Conservation (phyloP, 2,329 filamentous ascomycete genomes). For the Fusarium humuli region DNA sequence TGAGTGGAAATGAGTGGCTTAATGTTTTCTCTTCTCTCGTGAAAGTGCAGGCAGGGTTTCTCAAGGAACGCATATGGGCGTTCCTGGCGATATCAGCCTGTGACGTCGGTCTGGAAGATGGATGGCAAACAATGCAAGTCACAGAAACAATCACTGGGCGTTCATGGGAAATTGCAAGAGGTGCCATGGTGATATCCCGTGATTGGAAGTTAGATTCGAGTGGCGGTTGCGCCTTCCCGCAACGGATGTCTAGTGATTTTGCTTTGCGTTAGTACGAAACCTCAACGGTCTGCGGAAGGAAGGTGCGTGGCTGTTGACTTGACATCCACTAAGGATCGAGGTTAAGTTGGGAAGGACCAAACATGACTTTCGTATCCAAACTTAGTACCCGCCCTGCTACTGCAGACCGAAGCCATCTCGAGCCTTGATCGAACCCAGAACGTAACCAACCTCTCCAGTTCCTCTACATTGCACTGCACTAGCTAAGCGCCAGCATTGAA, state of each 20-base stretch:
- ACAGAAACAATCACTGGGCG: conserved; percentile 24
- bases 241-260: conserved; percentile 8
- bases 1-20: conserved; percentile 13
- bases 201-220: conserved; percentile 24
- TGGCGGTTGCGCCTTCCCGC: conserved; percentile 21
- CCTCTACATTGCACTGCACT: not conserved
- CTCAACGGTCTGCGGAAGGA: conserved; percentile 7
- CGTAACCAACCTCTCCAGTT: not conserved
- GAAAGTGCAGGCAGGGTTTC: conserved; percentile 9
- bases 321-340: not conserved
- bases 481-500: not conserved
- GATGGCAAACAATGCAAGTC: conserved; percentile 24
- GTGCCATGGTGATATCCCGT: conserved; percentile 12
- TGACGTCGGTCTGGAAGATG: conserved; percentile 12
- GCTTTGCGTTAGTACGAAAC: conserved; percentile 11
- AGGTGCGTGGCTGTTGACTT: not conserved
- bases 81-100: conserved; percentile 28
- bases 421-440: conserved; percentile 7
- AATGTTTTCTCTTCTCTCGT: conserved; percentile 35
- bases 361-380: conserved; percentile 13
- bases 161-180: conserved; percentile 7
- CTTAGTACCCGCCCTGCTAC: not conserved
- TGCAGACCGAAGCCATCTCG: conserved; percentile 7
- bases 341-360: not conserved
- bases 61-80: conserved; percentile 2